A percentile compares a stretch with the other conserved stretches of the same genome.
phyloP scores from a whole-genome alignment of 2,329 filamentous ascomycete genomes.

The Leptographium galeiforme region DNA sequence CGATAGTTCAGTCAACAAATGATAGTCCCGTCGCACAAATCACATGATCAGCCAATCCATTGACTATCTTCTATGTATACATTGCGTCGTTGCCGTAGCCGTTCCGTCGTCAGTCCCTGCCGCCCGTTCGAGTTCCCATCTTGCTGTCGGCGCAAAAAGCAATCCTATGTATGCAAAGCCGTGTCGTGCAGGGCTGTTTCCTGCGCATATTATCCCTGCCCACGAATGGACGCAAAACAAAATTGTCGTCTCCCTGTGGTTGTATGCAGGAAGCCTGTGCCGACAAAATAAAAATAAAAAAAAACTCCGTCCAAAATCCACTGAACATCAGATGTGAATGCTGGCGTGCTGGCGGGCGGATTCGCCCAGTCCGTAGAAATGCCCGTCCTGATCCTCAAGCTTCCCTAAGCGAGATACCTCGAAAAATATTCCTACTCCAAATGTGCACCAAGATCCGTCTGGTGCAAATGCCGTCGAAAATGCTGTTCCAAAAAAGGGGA shows the following conservation, averaged over 20 bases:
- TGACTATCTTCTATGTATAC: not conserved
- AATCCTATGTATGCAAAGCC: not conserved
- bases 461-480: conserved; percentile 8
- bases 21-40: too few species aligned
- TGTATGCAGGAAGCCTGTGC: not conserved
- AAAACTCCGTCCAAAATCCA: not conserved
- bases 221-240: not conserved
- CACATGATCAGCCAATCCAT: not conserved
- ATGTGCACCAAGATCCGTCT: conserved; percentile 1
- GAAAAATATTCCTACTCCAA: conserved; percentile 5
- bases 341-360: not conserved
- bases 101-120: not conserved
- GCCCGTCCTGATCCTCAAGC: not conserved
- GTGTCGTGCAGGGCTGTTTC: not conserved
- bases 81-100: conserved; percentile 1
- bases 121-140: not conserved
- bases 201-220: not conserved
- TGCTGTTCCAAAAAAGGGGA: conserved; percentile 3
- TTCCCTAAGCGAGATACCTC: conserved; percentile 1
- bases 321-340: not conserved
- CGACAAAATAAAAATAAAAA: not conserved
- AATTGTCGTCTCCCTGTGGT: not conserved
- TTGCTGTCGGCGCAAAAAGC: not conserved
- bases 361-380: not conserved
- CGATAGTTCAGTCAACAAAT: too few species aligned